Conservation (phyloP, 495 filamentous ascomycete species). For the Penicillium cataractarum region DNA sequence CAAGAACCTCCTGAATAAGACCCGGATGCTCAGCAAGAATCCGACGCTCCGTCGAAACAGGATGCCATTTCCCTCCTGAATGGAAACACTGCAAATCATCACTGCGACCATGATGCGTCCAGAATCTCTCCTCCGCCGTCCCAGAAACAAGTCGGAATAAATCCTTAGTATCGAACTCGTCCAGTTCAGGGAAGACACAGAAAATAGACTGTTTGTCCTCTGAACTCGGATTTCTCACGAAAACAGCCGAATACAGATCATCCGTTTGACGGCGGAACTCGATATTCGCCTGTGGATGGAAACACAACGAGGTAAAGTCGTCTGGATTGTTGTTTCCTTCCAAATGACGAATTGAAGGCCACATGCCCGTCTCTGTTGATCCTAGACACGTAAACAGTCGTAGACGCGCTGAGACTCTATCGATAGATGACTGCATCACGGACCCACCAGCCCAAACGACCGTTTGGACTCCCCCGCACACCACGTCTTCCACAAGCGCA, state of each 20-base stretch:
- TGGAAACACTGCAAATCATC: neutral
- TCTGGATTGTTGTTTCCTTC: neutral
- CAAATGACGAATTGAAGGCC: neutral
- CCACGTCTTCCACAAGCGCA: neutral
- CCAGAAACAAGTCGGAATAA: neutral
- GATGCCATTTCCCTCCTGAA: neutral
- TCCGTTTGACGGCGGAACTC: neutral
- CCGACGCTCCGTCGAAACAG: neutral
- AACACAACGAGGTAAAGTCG: neutral
- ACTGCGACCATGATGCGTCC: neutral
- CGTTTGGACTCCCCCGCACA: neutral
- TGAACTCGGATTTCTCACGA: neutral
- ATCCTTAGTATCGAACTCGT: neutral
- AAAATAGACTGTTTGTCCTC: neutral
- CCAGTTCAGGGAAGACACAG: neutral
- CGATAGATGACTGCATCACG: neutral
- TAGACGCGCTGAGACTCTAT: neutral
- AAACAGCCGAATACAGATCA: neutral
- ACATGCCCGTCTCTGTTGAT: neutral
- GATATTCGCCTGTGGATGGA: neutral
- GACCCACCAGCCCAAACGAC: slow-evolving; percentile 1
- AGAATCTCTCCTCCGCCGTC: neutral
- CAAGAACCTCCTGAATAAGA: neutral
- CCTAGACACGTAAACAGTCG: neutral
- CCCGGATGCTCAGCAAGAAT: neutral